A percentile compares a stretch with the other conserved stretches of the same genome.
phyloP scores from a whole-genome alignment of 148 eudicot species.

The Suaeda aralocaspica region DNA sequence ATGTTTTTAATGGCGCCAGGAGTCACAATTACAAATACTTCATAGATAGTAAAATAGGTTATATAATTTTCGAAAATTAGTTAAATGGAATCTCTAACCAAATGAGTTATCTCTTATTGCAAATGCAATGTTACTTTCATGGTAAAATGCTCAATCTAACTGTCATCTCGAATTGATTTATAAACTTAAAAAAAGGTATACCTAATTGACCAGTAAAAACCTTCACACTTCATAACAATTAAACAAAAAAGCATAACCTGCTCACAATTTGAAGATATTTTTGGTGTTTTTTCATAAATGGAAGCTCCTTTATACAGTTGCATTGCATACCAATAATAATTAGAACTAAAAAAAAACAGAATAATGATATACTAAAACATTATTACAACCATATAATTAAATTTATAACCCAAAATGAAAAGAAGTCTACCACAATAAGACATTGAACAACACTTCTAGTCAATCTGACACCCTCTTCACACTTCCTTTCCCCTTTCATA shows the following conservation, averaged over 20 bases:
- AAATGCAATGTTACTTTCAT: no score
- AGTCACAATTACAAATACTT: no score
- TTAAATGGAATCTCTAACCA: no score
- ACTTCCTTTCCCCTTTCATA: conserved; percentile 9
- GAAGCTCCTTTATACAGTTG: conserved; percentile 20
- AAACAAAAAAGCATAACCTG: neutral
- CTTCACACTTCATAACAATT: no score
- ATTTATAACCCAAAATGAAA: conserved; percentile 4
- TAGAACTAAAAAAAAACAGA: neutral
- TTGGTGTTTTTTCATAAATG: neutral
- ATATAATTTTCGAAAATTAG: no score
- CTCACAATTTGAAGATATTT: neutral
- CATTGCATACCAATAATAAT: conserved; percentile 10
- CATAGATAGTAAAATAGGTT: no score
- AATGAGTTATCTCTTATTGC: no score
- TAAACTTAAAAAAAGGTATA: no score
- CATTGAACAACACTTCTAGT: conserved; percentile 17
- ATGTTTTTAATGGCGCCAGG: no score
- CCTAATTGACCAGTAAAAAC: no score
- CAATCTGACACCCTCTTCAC: conserved; percentile 9
- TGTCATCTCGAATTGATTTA: no score
- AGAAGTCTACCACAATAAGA: conserved; percentile 17
- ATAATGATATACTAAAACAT: conserved; percentile 3
- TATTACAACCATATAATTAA: conserved; percentile 18
- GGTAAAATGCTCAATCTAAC: no score